Evolutionary conservation across 257 asterid species (phyloP), one percentile per base, ranked within the genome.

Genomic region (Solanum neorickii): DNA sequence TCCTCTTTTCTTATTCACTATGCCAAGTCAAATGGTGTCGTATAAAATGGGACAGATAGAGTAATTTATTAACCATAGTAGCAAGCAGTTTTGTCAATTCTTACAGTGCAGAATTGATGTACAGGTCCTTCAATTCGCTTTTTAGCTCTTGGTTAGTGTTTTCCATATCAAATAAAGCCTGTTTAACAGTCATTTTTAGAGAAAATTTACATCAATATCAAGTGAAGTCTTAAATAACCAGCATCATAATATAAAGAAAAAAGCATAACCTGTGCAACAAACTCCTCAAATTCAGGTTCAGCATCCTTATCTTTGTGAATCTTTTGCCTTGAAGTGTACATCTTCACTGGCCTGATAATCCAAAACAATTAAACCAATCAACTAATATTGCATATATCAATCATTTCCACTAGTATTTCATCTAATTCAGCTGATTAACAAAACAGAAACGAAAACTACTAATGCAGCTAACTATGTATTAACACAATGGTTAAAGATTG

Each of bases 91-190:
- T 52, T 52, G 23, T 52, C 60, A 52, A 52, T 52, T 52, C 60
- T 52, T 52, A 52, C 60, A 52, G 60, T 52, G 60, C 23, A 52
- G 23, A 52, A 41, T 82, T 88, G 87, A 88, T 88, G 86, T 86
- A 86, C 1, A 88, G 90, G 87, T 88, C 90, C 88, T 88, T 88
- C 88, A 88, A 86, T 37, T 88, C 90, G 86, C 90, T 86, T 75
- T 88, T 88, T 18, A 89, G 87, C 85, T 86, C 91, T 83, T 82
- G 91, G 86, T 89, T 86, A 27, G 91, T 89, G 70, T 83, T 89
- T 46, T 89, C 89, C 89, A 89, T 62, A 60, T 86, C 89, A 13
- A 89, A 89, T 20, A 83, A 87, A 5, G 87, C 89, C 89, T 86
- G 66, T 2, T 62, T 13, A 70, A 84, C 82, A 80, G 42, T 84